Evolutionary conservation across 352 stramenopile genomes (phyloP).

Genomic region (Ophiocytium majus): DNA sequence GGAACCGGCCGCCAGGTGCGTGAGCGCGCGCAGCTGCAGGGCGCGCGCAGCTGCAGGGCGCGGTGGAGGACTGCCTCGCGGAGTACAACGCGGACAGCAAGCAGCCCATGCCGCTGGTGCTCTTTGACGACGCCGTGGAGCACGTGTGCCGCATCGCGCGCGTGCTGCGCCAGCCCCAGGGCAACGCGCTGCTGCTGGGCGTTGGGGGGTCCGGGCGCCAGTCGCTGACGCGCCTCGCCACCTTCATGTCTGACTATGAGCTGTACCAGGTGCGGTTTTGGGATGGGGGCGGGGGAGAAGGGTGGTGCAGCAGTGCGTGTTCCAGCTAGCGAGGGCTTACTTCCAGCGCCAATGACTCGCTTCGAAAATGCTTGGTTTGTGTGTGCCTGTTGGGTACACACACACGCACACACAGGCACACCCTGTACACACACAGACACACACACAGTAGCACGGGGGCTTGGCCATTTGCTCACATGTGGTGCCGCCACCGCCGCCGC

Average conservation of each 20-base stretch:
- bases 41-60: constrained; percentile 74
- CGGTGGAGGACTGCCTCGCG: constrained; percentile 77
- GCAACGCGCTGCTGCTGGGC: constrained; percentile 86
- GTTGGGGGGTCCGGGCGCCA: constrained; percentile 86
- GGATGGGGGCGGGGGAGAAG: constrained; percentile 67
- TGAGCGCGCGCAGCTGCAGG: constrained; percentile 73
- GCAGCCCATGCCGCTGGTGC: constrained; percentile 88
- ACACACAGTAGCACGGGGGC: no score
- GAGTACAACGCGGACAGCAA: constrained; percentile 87
- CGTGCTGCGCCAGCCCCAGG: constrained; percentile 82
- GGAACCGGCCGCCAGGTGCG: no score
- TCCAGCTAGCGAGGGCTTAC: no score
- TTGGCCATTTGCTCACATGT: no score
- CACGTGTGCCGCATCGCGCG: constrained; percentile 87
- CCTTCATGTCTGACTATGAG: constrained; percentile 85
- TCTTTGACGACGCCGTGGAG: constrained; percentile 89
- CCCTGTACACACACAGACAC: no score
- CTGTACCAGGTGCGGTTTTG: constrained; percentile 65
- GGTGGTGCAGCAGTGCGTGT: no score
- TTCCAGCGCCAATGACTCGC: no score
- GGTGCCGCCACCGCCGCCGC: no score
- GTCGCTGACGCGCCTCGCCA: constrained; percentile 78
- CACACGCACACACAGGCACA: no score
- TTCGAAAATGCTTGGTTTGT: no score
- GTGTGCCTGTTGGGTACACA: neutral